Evolutionary conservation across 805 yeast genomes (phyloP), one percentile per base, ranked within the genome.

Genomic region (Zygosaccharomyces kombuchaensis): DNA sequence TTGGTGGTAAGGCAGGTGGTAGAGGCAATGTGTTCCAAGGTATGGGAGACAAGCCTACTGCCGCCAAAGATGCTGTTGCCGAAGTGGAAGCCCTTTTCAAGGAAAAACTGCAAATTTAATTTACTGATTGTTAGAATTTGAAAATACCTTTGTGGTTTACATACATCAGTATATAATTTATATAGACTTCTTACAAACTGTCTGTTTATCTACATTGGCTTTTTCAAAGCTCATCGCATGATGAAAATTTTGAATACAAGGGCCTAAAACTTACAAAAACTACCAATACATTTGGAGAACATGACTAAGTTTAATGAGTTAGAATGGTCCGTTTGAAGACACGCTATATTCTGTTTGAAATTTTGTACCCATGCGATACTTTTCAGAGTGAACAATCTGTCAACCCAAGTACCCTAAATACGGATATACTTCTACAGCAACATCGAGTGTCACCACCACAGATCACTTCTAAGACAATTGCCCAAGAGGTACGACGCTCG

Each of bases 1-100:
- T 93, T 57, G 99, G 99, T 54, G 99, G 99, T 68, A 88, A 85
- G 68, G 95, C 96, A 47, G 99, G 99, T 71, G 99, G 99, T 68
- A 93, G 88, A 71, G 98, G 96, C 53, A 87, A 88, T 55, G 82
- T 90, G 45, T 87, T 88, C 57, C 99, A 93, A 73, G 99, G 99
- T 69, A 85, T 88, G 82, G 99, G 99, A 58, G 87, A 83, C 57
- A 84, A 87, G 52, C 76, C 82, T 30, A 74, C 70, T 27, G 87
- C 85, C 52, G 74, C 88, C 43, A 75, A 74, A 34, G 76, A 74
- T 34, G 99, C 99, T 22, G 74, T 93, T 53, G 77, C 74, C 27
- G 87, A 82, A 52, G 78, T 90, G 43, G 76, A 76, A 55, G 73
- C 74, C 60, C 67, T 80, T 52, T 74, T 89, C 53, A 63, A 69